phyloP scores from a whole-genome alignment of 73 alveolate genomes.

The Paramecium sonneborni region DNA sequence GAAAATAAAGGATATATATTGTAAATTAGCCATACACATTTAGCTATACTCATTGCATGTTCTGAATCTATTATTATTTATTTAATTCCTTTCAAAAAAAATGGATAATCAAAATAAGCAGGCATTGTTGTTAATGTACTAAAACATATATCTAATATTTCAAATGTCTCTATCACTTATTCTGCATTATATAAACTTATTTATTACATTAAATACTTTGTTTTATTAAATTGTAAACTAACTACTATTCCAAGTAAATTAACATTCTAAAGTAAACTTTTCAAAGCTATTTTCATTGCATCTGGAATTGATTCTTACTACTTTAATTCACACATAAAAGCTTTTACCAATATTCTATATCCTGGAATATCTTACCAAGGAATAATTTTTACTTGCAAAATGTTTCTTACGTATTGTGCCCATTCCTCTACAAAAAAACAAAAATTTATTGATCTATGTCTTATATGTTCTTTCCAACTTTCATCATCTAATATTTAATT shows the following conservation, averaged over 20 bases:
- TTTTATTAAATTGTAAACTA: not conserved
- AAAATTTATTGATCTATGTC: conserved; percentile 47
- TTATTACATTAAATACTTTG: not conserved
- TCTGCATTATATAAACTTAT: conserved; percentile 21
- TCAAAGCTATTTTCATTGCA: conserved; percentile 44
- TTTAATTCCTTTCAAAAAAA: conserved; percentile 21
- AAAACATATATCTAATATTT: conserved; percentile 28
- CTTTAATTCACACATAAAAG: conserved; percentile 51
- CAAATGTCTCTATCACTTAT: conserved; percentile 14
- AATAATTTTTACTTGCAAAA: not conserved
- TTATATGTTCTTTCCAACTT: conserved; percentile 23
- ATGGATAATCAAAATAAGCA: conserved; percentile 34
- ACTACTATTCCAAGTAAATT: conserved; percentile 22
- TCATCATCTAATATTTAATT: conserved; percentile 45
- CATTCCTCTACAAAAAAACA: conserved; percentile 50
- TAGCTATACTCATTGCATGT: conserved; percentile 43
- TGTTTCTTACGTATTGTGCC: conserved; percentile 24
- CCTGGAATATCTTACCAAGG: conserved; percentile 61
- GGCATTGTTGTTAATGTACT: conserved; percentile 26
- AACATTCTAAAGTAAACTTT: conserved; percentile 31
- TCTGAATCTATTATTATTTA: not conserved
- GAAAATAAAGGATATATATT: conserved; percentile 5
- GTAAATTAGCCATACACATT: conserved; percentile 40
- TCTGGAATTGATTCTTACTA: not conserved
- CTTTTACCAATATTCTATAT: conserved; percentile 34